Evolutionary conservation across 495 filamentous ascomycete genomes (phyloP), one percentile per base, ranked within the genome.

Genomic region (Viridothelium virens): DNA sequence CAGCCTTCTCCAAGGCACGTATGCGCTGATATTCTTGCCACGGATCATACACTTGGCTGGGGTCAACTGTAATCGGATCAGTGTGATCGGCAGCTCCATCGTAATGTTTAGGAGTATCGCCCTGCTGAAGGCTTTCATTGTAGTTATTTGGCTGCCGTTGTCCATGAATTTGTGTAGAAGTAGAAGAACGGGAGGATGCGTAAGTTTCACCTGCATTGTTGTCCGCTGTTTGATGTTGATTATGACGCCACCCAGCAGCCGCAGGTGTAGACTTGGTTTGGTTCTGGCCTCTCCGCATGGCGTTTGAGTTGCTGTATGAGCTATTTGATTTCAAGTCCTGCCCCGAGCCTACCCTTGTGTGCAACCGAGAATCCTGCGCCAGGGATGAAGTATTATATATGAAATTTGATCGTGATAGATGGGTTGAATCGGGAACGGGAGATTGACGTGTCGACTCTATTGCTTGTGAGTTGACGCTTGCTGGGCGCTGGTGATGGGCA

Each of bases 41-140:
- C 11, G 75, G 74, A 63, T 79, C 75, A 63, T 79, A 79, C 10
- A 79, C 74, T 50, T 76, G 76, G 36, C 69, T 77, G 16, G 77
- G 77, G 67, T 79, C 74, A 2, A 79, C 77, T 2, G 77, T 79
- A 2, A 71, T 67, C 63, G 59, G 63, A 25, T 34, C 65, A 33
- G 66, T 68, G 70, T 68, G 70, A 53, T 62, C 65, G 12, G 69
- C 70, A 18, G 56, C 63, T 41, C 63, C 66, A 18, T 67, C 61
- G 63, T 70, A 65, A 37, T 50, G 16, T 31, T 33, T 63, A 31
- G 44, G 39, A 16, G 34, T 16, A 36, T 63, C 39, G 5, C 56
- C 38, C 16, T 67, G 65, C 46, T 62, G 64, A 10, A 4, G 34
- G 25, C 4, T 4, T 5, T 11, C 33, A 31, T n/a, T 41, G 37